Evolutionary conservation across 495 filamentous ascomycete species (phyloP).

Genomic region (Terfezia boudieri): DNA sequence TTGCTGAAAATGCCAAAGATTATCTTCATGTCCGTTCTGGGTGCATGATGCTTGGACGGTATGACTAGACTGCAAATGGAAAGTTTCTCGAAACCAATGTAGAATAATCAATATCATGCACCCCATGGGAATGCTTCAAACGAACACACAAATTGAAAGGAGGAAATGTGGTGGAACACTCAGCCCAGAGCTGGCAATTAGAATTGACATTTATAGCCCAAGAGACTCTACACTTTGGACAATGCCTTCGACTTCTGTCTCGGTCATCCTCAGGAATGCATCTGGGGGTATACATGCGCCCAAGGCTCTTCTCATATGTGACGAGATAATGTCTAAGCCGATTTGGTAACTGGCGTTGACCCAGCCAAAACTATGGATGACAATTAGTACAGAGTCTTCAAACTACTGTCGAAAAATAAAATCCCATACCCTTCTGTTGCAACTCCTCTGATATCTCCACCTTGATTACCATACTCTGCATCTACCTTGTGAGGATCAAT

Average conservation of each 20-base stretch:
- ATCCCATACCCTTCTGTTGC: conserved; percentile 64
- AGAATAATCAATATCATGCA: too few species aligned
- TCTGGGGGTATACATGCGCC: conserved; percentile 67
- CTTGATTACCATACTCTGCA: conserved; percentile 96
- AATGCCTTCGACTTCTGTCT: neutral
- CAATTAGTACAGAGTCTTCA: neutral
- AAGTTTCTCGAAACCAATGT: too few species aligned
- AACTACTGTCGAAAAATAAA: neutral
- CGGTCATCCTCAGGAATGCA: neutral
- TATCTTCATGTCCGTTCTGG: too few species aligned
- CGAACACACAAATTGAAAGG: too few species aligned
- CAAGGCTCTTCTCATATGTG: conserved; percentile 65
- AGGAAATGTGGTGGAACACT: too few species aligned
- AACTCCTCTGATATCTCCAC: conserved; percentile 77
- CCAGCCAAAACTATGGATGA: conserved; percentile 63
- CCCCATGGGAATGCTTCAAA: too few species aligned
- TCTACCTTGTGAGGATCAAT: conserved; percentile 79
- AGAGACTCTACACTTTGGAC: neutral
- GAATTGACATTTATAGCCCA: too few species aligned
- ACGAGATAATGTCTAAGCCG: conserved; percentile 60
- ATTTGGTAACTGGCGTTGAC: conserved; percentile 93
- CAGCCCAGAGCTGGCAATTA: too few species aligned
- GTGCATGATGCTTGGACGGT: too few species aligned
- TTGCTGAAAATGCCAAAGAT: too few species aligned
- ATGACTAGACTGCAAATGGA: too few species aligned